Evolutionary conservation across 176 grass and related monocot genomes (phyloP), one percentile per base, ranked within the genome.

Genomic region (Triticum urartu): DNA sequence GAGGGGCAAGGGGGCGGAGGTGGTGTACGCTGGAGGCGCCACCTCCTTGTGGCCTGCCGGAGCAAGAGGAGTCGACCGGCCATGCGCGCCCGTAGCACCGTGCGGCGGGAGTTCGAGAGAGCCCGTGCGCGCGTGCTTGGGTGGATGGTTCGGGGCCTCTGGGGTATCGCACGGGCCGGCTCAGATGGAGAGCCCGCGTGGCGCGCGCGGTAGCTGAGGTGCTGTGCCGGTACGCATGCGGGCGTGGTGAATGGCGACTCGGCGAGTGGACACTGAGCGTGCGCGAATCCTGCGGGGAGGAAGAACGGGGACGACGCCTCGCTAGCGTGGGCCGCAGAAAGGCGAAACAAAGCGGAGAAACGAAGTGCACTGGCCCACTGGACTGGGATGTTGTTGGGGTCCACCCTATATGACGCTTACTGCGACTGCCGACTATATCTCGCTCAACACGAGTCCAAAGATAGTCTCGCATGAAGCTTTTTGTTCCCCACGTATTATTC

Each of bases 11-110:
- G 2, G 3, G 18, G 0, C 9, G 13, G 35, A 4, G 59, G 5
- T 11, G 9, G 50, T 38, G 69, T 52, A 1, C 21, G 7, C 35
- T 28, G 81, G 26, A 48, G 11, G 69, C 20, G 11, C 60, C 50
- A 88, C 28, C 18, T 17, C 22, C 36, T 52, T 13, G 70, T 61
- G 4, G 33, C 18, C 81, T 63, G 69, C 50, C 38, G 77, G 70
- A 88, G 86, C 48, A 43, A 47, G 80, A 75, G 32, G 47, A 91
- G 32, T 3, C 77, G 86, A 71, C 50, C 70, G 61, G 77, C 81
- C 89, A 91, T 91, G 77, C 11, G 21, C 35, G 21, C 70, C 72
- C 54, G 18, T 21, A 21, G 25, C 14, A 24, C 72, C 17, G 69
- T 58, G 48, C 25, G 22, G 14, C 47, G 61, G 63, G 28, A 15